Evolutionary conservation across 768 basidiomycete genomes (phyloP).

Genomic region (Lyophyllum shimeji): DNA sequence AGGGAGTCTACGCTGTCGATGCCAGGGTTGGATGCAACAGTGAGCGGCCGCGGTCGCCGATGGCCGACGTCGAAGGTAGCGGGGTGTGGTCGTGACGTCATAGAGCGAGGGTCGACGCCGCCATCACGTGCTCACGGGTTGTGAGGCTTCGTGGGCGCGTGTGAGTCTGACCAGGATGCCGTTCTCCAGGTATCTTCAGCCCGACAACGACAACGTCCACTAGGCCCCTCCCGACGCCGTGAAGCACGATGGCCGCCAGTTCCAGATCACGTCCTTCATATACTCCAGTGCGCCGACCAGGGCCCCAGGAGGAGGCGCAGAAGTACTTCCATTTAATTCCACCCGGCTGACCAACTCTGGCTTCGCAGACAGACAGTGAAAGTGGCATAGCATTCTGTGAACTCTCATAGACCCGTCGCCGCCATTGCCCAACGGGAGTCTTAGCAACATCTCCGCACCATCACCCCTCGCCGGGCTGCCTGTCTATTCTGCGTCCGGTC

Average conservation of each 20-base stretch:
- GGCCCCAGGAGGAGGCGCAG: slow-evolving; percentile 72
- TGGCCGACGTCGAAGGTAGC: no score
- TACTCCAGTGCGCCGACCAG: slow-evolving; percentile 55
- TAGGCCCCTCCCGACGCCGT: slow-evolving; percentile 7
- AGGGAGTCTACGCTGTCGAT: no score
- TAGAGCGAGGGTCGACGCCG: background rate
- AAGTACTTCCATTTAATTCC: slow-evolving; percentile 56
- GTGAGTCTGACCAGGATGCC: slow-evolving; percentile 30
- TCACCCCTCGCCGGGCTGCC: slow-evolving; percentile 44
- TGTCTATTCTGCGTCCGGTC: slow-evolving; percentile 84
- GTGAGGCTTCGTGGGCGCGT: background rate
- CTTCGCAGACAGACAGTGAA: slow-evolving; percentile 23
- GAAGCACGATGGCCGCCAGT: slow-evolving; percentile 23
- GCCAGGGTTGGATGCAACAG: no score
- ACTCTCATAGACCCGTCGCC: background rate
- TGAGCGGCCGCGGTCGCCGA: no score
- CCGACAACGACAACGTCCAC: slow-evolving; percentile 17
- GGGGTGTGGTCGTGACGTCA: no score
- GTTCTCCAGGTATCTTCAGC: slow-evolving; percentile 39
- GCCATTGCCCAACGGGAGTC: slow-evolving; percentile 1
- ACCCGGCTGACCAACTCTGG: slow-evolving; percentile 54
- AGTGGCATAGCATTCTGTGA: background rate
- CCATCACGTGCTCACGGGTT: background rate
- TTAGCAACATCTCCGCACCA: slow-evolving; percentile 20
- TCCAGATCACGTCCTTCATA: slow-evolving; percentile 71